phyloP scores from a whole-genome alignment of 768 basidiomycete species.

The Crassisporium funariophilum region DNA sequence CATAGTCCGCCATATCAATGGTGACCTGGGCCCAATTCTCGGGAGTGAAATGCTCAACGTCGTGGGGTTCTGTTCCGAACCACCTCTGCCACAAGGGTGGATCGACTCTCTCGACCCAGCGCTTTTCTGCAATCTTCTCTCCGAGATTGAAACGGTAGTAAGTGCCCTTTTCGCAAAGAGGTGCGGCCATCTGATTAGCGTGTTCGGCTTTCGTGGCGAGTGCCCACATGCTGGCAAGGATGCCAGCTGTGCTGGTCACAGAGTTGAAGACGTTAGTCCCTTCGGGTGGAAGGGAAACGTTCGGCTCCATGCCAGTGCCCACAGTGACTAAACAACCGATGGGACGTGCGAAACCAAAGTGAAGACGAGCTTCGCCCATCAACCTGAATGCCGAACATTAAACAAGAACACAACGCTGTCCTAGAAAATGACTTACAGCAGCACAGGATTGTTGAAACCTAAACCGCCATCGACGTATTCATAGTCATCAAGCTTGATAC shows the following conservation, averaged over 20 bases:
- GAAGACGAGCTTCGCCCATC: conserved; percentile 26
- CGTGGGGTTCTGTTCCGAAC: conserved; percentile 13
- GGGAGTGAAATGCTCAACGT: conserved; percentile 16
- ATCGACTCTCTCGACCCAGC: conserved; percentile 23
- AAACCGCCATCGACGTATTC: conserved; percentile 36
- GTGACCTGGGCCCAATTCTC: conserved; percentile 24
- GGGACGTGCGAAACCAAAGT: conserved; percentile 24
- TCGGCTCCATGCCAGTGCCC: conserved; percentile 27
- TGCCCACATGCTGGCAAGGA: conserved; percentile 18
- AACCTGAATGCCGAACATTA: conserved; percentile 17
- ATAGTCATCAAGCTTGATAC: conserved; percentile 26
- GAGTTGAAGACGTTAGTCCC: conserved; percentile 12
- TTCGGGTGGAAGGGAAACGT: conserved; percentile 16
- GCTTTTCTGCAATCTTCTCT: conserved; percentile 21
- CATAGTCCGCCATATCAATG: conserved; percentile 21
- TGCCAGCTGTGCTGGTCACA: conserved; percentile 5
- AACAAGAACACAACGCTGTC: neutral
- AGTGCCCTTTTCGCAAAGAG: conserved; percentile 13
- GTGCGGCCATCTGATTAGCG: conserved; percentile 17
- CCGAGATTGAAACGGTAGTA: conserved; percentile 29
- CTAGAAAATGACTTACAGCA: conserved; percentile 17
- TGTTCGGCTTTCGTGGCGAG: conserved; percentile 19
- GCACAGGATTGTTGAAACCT: conserved; percentile 33
- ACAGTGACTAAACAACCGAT: conserved; percentile 25
- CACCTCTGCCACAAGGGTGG: conserved; percentile 14